These are phyloP conservation scores for Fusarium sp. DNA, from an alignment of 2,329 filamentous ascomycete genomes.

Conservation along the genomic window DNA sequence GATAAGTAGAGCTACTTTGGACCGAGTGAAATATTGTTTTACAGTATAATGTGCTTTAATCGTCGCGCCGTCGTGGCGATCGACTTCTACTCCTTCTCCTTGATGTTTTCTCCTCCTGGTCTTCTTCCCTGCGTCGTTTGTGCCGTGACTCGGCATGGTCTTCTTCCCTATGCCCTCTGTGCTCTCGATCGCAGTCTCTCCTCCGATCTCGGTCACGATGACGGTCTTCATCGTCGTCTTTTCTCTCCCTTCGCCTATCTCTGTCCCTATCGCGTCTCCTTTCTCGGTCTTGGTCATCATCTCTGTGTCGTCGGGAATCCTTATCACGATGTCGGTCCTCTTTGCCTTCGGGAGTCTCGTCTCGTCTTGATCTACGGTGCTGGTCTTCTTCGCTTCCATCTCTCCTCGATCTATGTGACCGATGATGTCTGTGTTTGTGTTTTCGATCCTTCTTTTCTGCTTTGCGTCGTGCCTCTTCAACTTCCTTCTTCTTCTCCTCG, in stretches of 20 bases:
- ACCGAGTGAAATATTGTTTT: constrained; percentile 28
- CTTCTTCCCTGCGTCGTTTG: constrained; percentile 45
- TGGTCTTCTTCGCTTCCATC: constrained; percentile 48
- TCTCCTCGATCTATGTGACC: constrained; percentile 55
- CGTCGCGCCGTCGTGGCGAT: constrained; percentile 52
- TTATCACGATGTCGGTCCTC: constrained; percentile 45
- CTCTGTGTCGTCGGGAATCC: constrained; percentile 45
- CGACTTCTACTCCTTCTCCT: constrained; percentile 53
- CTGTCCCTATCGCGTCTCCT: constrained; percentile 39
- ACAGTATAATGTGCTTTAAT: constrained; percentile 40
- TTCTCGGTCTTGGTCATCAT: constrained; percentile 44
- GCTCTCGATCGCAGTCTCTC: constrained; percentile 38
- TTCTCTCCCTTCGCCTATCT: constrained; percentile 29
- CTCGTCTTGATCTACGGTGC: constrained; percentile 50
- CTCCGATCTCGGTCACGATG: constrained; percentile 41
- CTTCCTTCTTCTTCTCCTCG: constrained; percentile 90
- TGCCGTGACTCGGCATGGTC: constrained; percentile 42
- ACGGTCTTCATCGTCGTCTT: constrained; percentile 40
- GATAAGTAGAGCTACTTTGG: constrained; percentile 18
- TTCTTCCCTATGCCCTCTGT: constrained; percentile 45
- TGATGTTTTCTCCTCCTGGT: constrained; percentile 37
- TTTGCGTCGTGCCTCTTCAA: constrained; percentile 72
- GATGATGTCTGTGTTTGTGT: constrained; percentile 60
- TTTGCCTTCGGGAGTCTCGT: constrained; percentile 48
- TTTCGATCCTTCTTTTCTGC: constrained; percentile 60